A percentile compares a stretch with the other conserved stretches of the same genome.
Conservation (phyloP, 1,284 basidiomycete species). For the Pisolithus thermaeus region DNA sequence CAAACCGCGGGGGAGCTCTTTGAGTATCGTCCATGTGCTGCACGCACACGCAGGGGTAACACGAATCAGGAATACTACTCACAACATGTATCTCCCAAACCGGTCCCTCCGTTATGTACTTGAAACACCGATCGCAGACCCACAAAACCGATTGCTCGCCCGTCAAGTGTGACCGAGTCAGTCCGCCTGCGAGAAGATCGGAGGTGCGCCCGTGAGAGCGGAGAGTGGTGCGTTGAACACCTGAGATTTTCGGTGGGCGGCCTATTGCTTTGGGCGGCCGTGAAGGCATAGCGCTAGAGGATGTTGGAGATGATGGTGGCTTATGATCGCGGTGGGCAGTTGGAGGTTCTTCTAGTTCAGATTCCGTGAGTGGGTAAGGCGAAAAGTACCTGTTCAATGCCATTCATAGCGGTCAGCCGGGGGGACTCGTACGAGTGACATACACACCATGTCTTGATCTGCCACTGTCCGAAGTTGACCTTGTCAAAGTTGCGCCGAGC, state of each 20-base stretch:
- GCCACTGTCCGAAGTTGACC: slow-evolving; percentile 70
- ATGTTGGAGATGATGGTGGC: not conserved
- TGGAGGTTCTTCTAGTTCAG: slow-evolving; percentile 47
- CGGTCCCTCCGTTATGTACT: slow-evolving; percentile 81
- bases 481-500: slow-evolving; percentile 73
- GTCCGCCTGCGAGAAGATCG: slow-evolving; percentile 61
- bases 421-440: not conserved
- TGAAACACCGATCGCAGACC: slow-evolving; percentile 94
- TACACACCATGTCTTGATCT: slow-evolving; percentile 74
- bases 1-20: not conserved
- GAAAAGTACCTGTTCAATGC: slow-evolving; percentile 71
- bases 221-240: slow-evolving; percentile 40
- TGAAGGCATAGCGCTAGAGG: too few relatives aligned
- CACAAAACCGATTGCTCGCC: slow-evolving; percentile 57
- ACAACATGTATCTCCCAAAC: slow-evolving; percentile 75
- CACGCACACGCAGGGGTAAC: not conserved
- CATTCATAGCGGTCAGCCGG: not conserved
- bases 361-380: slow-evolving; percentile 72
- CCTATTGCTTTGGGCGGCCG: slow-evolving; percentile 21
- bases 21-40: not conserved
- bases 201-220: slow-evolving; percentile 64
- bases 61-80: slow-evolving; percentile 21
- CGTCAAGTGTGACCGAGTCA: slow-evolving; percentile 44
- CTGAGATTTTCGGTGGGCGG: slow-evolving; percentile 37
- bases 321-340: slow-evolving; percentile 7